phyloP scores from a whole-genome alignment of 2,329 filamentous ascomycete species.

The Kalmusia sp. region DNA sequence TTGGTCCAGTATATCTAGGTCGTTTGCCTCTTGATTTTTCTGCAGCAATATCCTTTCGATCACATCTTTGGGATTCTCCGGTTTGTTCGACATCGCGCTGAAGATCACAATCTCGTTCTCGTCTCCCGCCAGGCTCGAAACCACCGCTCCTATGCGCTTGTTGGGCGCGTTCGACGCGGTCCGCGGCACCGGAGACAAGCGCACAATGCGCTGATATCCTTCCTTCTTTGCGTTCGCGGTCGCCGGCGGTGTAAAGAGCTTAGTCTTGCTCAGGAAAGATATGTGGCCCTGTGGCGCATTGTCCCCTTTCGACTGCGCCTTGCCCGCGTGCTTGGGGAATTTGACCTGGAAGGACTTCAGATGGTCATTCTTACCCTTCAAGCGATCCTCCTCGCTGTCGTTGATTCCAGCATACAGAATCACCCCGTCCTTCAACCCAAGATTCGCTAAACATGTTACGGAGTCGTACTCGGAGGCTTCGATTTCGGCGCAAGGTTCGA shows the following conservation, averaged over 20 bases:
- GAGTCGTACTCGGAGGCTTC: conserved; percentile 89
- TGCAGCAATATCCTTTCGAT: conserved; percentile 61
- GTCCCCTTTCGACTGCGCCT: conserved; percentile 28
- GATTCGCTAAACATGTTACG: conserved; percentile 80
- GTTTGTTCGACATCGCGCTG: conserved; percentile 65
- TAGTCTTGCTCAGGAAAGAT: conserved; percentile 57
- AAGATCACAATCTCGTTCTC: conserved; percentile 83
- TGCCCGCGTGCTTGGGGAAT: conserved; percentile 57
- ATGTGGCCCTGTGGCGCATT: conserved; percentile 46
- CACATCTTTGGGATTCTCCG: conserved; percentile 54
- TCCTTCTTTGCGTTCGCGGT: conserved; percentile 56
- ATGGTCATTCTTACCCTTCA: conserved; percentile 82
- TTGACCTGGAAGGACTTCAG: conserved; percentile 76
- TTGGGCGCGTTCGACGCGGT: conserved; percentile 53
- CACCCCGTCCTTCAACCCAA: conserved; percentile 64
- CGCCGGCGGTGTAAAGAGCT: conserved; percentile 56
- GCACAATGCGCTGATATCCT: conserved; percentile 65
- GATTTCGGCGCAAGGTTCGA: conserved; percentile 71
- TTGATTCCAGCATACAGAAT: conserved; percentile 74
- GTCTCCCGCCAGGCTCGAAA: conserved; percentile 75
- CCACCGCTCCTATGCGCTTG: conserved; percentile 75
- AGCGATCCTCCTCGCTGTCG: conserved; percentile 74
- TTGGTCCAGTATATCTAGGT: conserved; percentile 73
- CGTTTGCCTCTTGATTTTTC: conserved; percentile 66
- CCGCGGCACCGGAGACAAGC: conserved; percentile 63